Evolutionary conservation across 2,329 filamentous ascomycete species (phyloP).

Genomic region (Arthroderma uncinatum): DNA sequence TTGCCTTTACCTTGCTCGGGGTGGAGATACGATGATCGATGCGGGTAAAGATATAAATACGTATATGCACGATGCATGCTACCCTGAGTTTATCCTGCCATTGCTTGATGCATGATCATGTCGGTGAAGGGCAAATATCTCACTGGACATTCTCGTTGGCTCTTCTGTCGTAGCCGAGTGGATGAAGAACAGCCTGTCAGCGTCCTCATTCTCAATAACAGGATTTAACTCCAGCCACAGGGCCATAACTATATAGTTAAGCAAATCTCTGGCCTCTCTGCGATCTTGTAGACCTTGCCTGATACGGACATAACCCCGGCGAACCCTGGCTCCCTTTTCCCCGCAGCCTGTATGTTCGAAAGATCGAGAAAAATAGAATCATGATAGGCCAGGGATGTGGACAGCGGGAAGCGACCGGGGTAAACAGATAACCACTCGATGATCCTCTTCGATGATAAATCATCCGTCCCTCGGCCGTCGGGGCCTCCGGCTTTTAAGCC

Average conservation of each 20-base stretch:
- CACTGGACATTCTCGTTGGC: too few species aligned
- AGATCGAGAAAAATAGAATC: background rate
- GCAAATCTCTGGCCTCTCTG: background rate
- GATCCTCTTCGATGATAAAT: background rate
- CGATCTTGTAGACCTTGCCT: background rate
- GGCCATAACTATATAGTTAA: background rate
- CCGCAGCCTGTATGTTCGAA: background rate
- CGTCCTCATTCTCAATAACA: too few species aligned
- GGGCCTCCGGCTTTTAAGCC: background rate
- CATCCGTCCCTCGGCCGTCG: background rate
- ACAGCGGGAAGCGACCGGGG: background rate
- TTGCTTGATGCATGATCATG: too few species aligned
- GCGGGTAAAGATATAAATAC: background rate
- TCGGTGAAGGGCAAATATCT: too few species aligned
- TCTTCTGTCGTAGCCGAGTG: too few species aligned
- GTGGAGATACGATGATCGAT: background rate
- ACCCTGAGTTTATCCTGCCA: background rate
- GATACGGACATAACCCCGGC: background rate
- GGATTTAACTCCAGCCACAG: too few species aligned
- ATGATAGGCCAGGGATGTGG: background rate
- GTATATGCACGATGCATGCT: background rate
- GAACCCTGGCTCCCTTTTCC: background rate
- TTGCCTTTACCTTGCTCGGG: background rate
- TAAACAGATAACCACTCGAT: background rate
- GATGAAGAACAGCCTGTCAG: too few species aligned